These are phyloP conservation scores for Rhexocercosporidium sp. DNA, from an alignment of 2,329 filamentous ascomycete genomes.

Conservation along the genomic window DNA sequence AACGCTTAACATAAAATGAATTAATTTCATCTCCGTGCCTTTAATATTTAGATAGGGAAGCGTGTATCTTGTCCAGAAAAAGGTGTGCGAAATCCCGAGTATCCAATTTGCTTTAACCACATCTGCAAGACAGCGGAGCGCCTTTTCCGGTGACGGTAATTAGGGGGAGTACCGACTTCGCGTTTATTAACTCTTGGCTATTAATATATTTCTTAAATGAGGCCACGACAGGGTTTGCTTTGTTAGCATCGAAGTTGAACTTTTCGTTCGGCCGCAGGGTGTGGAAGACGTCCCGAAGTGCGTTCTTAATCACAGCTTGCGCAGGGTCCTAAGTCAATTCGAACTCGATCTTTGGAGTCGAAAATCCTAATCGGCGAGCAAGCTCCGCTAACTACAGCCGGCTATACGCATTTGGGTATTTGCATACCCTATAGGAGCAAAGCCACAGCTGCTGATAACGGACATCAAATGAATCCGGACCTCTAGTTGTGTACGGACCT, in stretches of 20 bases:
- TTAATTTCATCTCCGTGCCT: not conserved
- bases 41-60: not conserved
- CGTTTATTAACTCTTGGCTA: not conserved
- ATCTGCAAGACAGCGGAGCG: not conserved
- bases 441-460: slow-evolving; percentile 1
- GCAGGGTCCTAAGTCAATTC: not conserved
- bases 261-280: not conserved
- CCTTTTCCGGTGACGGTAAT: not conserved
- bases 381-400: not conserved
- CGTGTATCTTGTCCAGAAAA: not conserved
- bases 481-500: not conserved
- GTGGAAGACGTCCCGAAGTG: not conserved
- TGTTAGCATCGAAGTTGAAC: not conserved
- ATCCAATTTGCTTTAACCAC: not conserved
- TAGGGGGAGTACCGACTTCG: not conserved
- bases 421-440: slow-evolving; percentile 1
- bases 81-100: not conserved
- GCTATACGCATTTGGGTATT: not conserved
- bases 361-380: not conserved
- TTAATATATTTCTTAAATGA: slow-evolving; percentile 1
- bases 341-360: not conserved
- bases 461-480: not conserved
- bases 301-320: not conserved
- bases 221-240: not conserved
- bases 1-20: slow-evolving; percentile 1